Evolutionary conservation across 768 basidiomycete genomes (phyloP).

Genomic region (Collybia nuda): DNA sequence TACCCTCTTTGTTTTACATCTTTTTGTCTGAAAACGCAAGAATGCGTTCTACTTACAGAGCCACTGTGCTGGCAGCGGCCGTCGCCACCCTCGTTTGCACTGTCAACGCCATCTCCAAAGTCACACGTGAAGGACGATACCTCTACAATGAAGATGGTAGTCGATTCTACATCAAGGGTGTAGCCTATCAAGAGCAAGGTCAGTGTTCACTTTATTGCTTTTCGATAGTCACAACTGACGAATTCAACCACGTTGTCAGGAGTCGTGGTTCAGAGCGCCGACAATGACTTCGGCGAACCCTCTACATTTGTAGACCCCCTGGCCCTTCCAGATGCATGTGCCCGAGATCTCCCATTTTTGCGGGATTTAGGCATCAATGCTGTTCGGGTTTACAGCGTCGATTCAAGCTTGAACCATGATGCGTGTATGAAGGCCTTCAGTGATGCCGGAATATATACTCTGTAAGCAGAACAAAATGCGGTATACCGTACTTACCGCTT

Average conservation of each 20-base stretch:
- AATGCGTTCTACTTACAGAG: slow-evolving; percentile 27
- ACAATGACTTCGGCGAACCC: slow-evolving; percentile 70
- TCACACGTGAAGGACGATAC: slow-evolving; percentile 75
- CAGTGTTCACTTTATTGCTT: background rate
- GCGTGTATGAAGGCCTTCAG: slow-evolving; percentile 79
- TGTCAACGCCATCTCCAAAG: slow-evolving; percentile 64
- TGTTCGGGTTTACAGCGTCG: slow-evolving; percentile 85
- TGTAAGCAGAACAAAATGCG: slow-evolving; percentile 49
- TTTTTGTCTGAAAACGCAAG: slow-evolving; percentile 4
- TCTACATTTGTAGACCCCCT: slow-evolving; percentile 81
- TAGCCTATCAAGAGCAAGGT: slow-evolving; percentile 88
- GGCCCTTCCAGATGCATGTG: slow-evolving; percentile 62
- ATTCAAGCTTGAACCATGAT: slow-evolving; percentile 83
- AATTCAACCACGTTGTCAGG: slow-evolving; percentile 23
- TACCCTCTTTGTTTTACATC: slow-evolving; percentile 5
- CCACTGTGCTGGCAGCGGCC: slow-evolving; percentile 35
- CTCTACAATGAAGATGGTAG: slow-evolving; percentile 75
- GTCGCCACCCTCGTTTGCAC: slow-evolving; percentile 40
- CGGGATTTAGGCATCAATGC: slow-evolving; percentile 77
- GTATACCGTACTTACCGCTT: background rate
- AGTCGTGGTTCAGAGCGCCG: slow-evolving; percentile 39
- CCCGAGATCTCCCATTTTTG: slow-evolving; percentile 78
- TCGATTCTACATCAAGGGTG: slow-evolving; percentile 86
- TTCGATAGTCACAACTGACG: background rate
- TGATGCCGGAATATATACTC: slow-evolving; percentile 81